phyloP scores from a whole-genome alignment of 768 basidiomycete genomes.

The Leccinum aurantiacum region DNA sequence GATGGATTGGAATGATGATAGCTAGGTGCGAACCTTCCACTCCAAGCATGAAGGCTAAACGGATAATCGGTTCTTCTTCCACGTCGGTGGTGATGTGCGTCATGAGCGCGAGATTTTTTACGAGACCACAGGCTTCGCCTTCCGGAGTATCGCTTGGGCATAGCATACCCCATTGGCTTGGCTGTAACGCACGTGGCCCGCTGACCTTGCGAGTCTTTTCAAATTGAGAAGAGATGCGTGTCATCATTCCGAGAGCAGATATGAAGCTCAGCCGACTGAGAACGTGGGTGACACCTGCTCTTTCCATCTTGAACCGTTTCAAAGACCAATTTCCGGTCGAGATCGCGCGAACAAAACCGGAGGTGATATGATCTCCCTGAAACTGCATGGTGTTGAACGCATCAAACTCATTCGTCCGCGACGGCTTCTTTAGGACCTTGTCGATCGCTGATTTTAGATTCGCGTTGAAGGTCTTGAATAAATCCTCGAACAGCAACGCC shows the following conservation, averaged over 20 bases:
- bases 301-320: constrained; percentile 99
- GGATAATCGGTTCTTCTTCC: constrained; percentile 90
- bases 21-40: constrained; percentile 72
- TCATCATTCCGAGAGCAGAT: constrained; percentile 99
- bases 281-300: constrained; percentile 97
- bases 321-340: constrained; percentile 99
- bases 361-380: constrained; percentile 93
- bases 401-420: constrained; percentile 91
- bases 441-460: constrained; percentile 95
- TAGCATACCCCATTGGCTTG: constrained; percentile 98
- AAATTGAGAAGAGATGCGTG: constrained; percentile 96
- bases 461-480: constrained; percentile 98
- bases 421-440: constrained; percentile 95
- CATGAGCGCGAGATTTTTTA: constrained; percentile 98
- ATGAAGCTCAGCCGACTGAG: constrained; percentile 94
- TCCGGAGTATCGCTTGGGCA: constrained; percentile 99
- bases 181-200: constrained; percentile 94
- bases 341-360: constrained; percentile 95
- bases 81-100: constrained; percentile 99
- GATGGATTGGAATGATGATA: constrained; percentile 11
- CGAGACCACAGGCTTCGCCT: constrained; percentile 98
- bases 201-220: constrained; percentile 99
- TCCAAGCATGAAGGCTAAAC: constrained; percentile 91
- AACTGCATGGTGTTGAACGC: constrained; percentile 94
- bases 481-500: constrained; percentile 93